phyloP scores from a whole-genome alignment of 2,329 filamentous ascomycete genomes.

The Trichoderma polysporum region DNA sequence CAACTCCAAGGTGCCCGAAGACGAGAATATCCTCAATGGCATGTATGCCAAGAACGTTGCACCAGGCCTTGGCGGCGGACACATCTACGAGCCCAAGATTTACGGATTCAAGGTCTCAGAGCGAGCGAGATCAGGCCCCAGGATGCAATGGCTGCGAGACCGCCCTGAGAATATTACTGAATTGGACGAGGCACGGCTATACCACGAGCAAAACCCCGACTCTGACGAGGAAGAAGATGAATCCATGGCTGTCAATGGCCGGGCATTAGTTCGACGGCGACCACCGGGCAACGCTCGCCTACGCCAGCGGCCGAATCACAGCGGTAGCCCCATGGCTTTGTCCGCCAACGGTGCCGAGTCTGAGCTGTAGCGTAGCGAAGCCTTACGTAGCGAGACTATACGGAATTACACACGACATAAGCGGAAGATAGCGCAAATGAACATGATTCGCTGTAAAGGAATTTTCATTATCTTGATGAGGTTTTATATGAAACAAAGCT shows the following conservation, averaged over 20 bases:
- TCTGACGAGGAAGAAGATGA: constrained; percentile 61
- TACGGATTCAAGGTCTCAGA: constrained; percentile 96
- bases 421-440: constrained; percentile 2
- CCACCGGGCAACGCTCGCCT: constrained; percentile 43
- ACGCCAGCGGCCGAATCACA: constrained; percentile 47
- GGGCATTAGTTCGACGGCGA: constrained; percentile 44
- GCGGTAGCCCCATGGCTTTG: constrained; percentile 57
- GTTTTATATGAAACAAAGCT: not conserved
- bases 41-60: constrained; percentile 84
- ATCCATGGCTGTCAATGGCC: constrained; percentile 45
- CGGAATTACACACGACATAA: not conserved
- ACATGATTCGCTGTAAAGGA: not conserved
- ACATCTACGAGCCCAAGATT: constrained; percentile 92
- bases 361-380: constrained; percentile 44
- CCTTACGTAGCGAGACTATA: constrained; percentile 18
- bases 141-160: constrained; percentile 95
- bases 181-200: constrained; percentile 72
- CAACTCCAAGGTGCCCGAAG: constrained; percentile 37
- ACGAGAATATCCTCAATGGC: constrained; percentile 71
- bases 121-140: constrained; percentile 80
- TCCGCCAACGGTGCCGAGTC: constrained; percentile 59
- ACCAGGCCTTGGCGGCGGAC: constrained; percentile 76
- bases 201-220: constrained; percentile 53
- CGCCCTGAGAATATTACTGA: constrained; percentile 78
- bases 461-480: constrained; percentile 7